These are phyloP conservation scores for Penicillium concentricum DNA, from an alignment of 2,329 filamentous ascomycete species.

Conservation along the genomic window DNA sequence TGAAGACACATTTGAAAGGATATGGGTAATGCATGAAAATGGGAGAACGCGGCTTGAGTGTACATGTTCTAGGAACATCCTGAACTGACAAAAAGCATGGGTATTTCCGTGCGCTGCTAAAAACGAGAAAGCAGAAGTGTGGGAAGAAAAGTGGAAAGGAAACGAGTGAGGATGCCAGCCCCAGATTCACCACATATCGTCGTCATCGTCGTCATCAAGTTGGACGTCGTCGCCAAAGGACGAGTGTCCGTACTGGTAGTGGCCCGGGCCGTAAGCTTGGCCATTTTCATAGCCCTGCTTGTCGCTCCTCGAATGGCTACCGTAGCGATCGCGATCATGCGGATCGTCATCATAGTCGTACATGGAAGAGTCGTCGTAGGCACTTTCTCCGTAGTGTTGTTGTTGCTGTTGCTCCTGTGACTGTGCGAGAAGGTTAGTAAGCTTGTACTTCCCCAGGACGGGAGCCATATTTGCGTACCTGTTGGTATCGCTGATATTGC, in stretches of 20 bases:
- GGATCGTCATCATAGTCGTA: slow-evolving; percentile 52
- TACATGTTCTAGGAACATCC: slow-evolving; percentile 30
- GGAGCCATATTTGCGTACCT: slow-evolving; percentile 35
- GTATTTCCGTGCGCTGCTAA: slow-evolving; percentile 32
- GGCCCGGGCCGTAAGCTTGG: slow-evolving; percentile 34
- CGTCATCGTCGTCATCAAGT: slow-evolving; percentile 45
- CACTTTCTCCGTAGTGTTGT: slow-evolving; percentile 41
- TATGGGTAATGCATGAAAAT: slow-evolving; percentile 2
- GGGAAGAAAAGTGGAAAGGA: slow-evolving; percentile 13
- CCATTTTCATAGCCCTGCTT: slow-evolving; percentile 42
- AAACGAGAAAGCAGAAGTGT: slow-evolving; percentile 25
- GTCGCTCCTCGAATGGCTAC: slow-evolving; percentile 38
- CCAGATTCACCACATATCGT: slow-evolving; percentile 50
- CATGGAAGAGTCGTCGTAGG: slow-evolving; percentile 52
- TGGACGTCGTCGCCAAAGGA: slow-evolving; percentile 44
- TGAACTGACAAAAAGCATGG: slow-evolving; percentile 29
- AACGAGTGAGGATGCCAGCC: slow-evolving; percentile 20
- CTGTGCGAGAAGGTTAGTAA: slow-evolving; percentile 11
- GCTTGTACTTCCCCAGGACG: background rate
- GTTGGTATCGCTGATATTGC: slow-evolving; percentile 49
- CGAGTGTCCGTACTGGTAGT: slow-evolving; percentile 42
- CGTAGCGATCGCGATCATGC: slow-evolving; percentile 37
- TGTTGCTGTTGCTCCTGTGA: slow-evolving; percentile 21
- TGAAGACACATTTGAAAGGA: slow-evolving; percentile 1
- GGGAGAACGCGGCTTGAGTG: slow-evolving; percentile 21